phyloP scores from a whole-genome alignment of 176 grass and related monocot species.

The Musa itinerans region DNA sequence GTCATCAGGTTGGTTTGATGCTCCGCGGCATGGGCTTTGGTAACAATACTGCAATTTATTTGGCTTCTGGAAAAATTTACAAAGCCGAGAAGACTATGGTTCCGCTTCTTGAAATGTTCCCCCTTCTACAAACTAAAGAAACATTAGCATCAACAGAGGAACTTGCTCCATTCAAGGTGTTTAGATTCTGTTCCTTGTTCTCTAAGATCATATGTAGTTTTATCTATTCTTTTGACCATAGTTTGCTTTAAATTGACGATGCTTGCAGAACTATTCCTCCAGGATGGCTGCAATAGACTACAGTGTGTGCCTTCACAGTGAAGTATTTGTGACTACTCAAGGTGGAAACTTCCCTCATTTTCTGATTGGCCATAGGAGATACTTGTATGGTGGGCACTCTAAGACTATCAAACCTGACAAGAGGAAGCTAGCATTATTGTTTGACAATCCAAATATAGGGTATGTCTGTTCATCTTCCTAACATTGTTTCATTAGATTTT shows the following conservation, averaged over 20 bases:
- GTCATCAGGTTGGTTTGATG: constrained; percentile 81
- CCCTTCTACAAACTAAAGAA: constrained; percentile 87
- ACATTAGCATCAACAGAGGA: constrained; percentile 83
- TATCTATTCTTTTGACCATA: background rate
- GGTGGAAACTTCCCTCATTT: constrained; percentile 98
- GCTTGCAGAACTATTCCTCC: constrained; percentile 84
- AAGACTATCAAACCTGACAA: constrained; percentile 98
- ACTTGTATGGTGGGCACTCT: constrained; percentile 81
- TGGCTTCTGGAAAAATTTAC: constrained; percentile 98
- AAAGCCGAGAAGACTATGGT: constrained; percentile 89
- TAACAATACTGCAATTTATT: constrained; percentile 86
- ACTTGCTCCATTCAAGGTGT: constrained; percentile 80
- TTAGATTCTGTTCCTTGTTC: background rate
- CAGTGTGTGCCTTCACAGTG: constrained; percentile 73
- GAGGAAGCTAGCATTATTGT: constrained; percentile 84
- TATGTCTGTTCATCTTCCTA: constrained; percentile 29
- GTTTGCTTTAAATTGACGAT: constrained; percentile 10
- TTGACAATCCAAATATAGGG: constrained; percentile 77
- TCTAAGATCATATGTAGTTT: background rate
- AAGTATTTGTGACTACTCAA: constrained; percentile 97
- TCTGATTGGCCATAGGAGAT: constrained; percentile 82
- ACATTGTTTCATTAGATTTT: background rate
- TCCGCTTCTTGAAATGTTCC: constrained; percentile 99
- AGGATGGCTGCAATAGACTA: constrained; percentile 99
- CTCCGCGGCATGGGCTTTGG: constrained; percentile 84